Evolutionary conservation across 2,329 filamentous ascomycete species (phyloP), one percentile per base, ranked within the genome.

Genomic region (Pseudocercospora eumusae): DNA sequence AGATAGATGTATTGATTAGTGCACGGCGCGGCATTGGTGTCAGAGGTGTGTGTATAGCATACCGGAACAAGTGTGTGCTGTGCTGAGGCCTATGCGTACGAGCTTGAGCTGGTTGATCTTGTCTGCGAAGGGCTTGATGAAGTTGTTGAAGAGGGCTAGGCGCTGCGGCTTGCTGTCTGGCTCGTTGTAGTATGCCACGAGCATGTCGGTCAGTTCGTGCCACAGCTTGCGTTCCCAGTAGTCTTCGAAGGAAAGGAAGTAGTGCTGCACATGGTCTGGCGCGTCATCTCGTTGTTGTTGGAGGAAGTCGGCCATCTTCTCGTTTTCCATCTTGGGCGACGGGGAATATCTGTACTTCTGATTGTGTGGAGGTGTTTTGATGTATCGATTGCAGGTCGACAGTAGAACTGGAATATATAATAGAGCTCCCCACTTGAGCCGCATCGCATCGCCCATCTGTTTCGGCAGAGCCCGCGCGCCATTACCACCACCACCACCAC

Each of bases 71-170:
- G 96, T 88, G 72, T 88, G 87, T 57, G 92, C 92, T 50, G 95
- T 91, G 79, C 90, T 91, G 75, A 98, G 81, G 15, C 92, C 95
- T 69, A 99, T 82, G 68, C 91, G 89, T 69, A 99, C 95, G 69
- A 98, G 88, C 84, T 97, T 97, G 66, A 99, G 84, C 82, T 98
- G 93, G 81, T 98, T 99, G 83, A 99, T 97, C 84, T 96, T 97
- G 76, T 96, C 93, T 68, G 93, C 92, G 75, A 99, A 99, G 78
- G 90, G 95, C 77, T 93, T 86, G 78, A 99, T 90, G 82, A 99
- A 99, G 71, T 87, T 88, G 80, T 95, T 92, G 84, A 95, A 99
- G 78, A 99, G 89, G 63, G 88, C 83, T 80, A 99, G 85, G 74
- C 93, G 89, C 80, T 96, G 92, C 62, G 86, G 83, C 60, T 87